Conservation (phyloP, 2,329 filamentous ascomycete genomes). For the Neoscytalidium dimidiatum region DNA sequence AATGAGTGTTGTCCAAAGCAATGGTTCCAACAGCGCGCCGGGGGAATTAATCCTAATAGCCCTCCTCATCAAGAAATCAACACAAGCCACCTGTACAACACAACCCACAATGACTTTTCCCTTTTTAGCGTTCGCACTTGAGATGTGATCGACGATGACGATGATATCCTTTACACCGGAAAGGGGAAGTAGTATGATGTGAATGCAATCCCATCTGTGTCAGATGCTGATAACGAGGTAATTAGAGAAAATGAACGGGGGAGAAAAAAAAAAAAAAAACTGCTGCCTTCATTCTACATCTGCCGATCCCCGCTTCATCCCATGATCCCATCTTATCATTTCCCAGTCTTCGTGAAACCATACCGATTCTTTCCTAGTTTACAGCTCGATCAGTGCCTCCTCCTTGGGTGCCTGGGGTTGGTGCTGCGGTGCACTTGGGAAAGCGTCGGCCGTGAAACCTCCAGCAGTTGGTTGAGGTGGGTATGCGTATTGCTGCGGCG, state of each 20-base stretch:
- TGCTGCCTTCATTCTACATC: not conserved
- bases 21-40: not conserved
- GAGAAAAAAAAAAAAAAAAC: no score
- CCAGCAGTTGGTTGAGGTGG: slow-evolving; percentile 27
- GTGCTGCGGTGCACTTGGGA: slow-evolving; percentile 66
- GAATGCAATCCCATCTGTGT: not conserved
- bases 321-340: not conserved
- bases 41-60: not conserved
- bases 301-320: no score
- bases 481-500: slow-evolving; percentile 38
- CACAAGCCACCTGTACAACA: not conserved
- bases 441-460: slow-evolving; percentile 50
- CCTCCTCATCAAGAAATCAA: not conserved
- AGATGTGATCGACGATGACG: not conserved
- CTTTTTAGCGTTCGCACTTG: not conserved
- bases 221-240: not conserved
- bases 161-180: not conserved
- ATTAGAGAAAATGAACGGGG: not conserved
- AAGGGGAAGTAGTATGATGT: not conserved
- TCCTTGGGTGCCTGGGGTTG: slow-evolving; percentile 58
- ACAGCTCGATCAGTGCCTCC: slow-evolving; percentile 80
- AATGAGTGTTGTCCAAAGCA: not conserved
- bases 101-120: not conserved
- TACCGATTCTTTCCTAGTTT: slow-evolving; percentile 19
- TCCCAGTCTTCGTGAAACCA: not conserved